These are phyloP conservation scores for Botrytis galanthina DNA, from an alignment of 2,329 filamentous ascomycete genomes.

Conservation along the genomic window DNA sequence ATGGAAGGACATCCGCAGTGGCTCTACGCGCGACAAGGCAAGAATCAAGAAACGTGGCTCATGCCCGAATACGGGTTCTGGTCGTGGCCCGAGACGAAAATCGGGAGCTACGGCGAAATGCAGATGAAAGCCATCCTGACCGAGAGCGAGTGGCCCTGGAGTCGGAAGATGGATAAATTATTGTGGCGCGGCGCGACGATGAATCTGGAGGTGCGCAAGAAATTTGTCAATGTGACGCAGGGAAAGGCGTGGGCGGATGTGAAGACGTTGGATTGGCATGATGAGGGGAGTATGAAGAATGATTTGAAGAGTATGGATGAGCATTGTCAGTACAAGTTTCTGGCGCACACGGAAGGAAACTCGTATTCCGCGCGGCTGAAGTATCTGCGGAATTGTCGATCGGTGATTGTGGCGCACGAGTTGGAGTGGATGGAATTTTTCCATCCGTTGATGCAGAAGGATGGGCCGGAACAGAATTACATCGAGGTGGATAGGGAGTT, in stretches of 20 bases:
- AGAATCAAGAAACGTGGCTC: constrained; percentile 40
- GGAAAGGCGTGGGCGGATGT: constrained; percentile 48
- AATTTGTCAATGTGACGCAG: constrained; percentile 24
- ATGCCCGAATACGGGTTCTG: constrained; percentile 56
- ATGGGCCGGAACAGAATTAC: constrained; percentile 46
- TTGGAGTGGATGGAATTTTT: constrained; percentile 21
- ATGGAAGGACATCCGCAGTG: constrained; percentile 32
- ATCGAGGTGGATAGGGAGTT: constrained; percentile 29
- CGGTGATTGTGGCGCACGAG: constrained; percentile 12
- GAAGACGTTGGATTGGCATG: constrained; percentile 30
- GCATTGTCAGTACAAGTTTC: constrained; percentile 15
- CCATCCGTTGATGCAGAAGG: constrained; percentile 27
- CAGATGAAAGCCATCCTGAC: constrained; percentile 40
- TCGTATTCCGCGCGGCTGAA: constrained; percentile 11
- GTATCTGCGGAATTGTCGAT: constrained; percentile 14
- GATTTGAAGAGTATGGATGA: constrained; percentile 19
- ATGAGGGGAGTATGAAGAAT: constrained; percentile 16
- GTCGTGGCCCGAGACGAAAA: constrained; percentile 51
- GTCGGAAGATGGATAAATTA: constrained; percentile 42
- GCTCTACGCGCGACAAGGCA: constrained; percentile 13
- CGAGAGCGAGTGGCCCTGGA: constrained; percentile 36
- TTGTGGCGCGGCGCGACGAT: constrained; percentile 51
- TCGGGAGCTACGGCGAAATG: constrained; percentile 44
- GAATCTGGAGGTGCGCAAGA: constrained; percentile 26
- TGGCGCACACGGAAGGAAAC: constrained; percentile 18